Evolutionary conservation across 306 rosid genomes (phyloP), one percentile per base, ranked within the genome.

Genomic region (Oxytropis ochrocephala): DNA sequence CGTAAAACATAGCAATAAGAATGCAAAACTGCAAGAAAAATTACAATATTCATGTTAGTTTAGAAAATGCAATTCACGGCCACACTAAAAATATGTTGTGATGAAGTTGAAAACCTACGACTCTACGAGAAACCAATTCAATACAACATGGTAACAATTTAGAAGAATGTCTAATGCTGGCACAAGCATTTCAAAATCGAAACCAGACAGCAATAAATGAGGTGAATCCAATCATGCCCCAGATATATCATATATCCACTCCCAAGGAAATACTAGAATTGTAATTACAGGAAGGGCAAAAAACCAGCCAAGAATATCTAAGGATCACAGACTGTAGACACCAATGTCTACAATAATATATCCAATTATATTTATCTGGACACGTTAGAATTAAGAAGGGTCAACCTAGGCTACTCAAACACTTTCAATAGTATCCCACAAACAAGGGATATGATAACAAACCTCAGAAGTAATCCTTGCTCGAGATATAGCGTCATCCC

Each of bases 401-500:
- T 27, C 8, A 16, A 33, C 42, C 46, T 53, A 55, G 62, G 50
- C 44, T 56, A 67, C 33, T 47, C 63, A 61, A 75, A 67, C 24
- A 17, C 7, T 33, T 42, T 39, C 29, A 65, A 35, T 17, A 48
- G 36, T 10, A 67, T 16, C 56, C 60, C 29, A 17, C 44, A 46
- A 51, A 58, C 35, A 55, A 33, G 33, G 58, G 64, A 61, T 32
- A 50, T 6, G 60, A 55, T 48, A 41, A 60, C 88, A 76, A 12
- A 93, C 98, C 98, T 90, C 98, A 11, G 84, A 72, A 70, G 51
- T 57, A 71, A 90, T 69, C 85, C 98, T 90, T 49, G 98, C 81
- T 79, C 80, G 82, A 64, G 86, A 64, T 73, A 94, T 88, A 50
- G 75, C 78, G 3, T 85, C 92, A 11, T 94, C 97, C 77, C 75